Conservation (phyloP, 768 basidiomycete genomes). For the Boletus patriciae region DNA sequence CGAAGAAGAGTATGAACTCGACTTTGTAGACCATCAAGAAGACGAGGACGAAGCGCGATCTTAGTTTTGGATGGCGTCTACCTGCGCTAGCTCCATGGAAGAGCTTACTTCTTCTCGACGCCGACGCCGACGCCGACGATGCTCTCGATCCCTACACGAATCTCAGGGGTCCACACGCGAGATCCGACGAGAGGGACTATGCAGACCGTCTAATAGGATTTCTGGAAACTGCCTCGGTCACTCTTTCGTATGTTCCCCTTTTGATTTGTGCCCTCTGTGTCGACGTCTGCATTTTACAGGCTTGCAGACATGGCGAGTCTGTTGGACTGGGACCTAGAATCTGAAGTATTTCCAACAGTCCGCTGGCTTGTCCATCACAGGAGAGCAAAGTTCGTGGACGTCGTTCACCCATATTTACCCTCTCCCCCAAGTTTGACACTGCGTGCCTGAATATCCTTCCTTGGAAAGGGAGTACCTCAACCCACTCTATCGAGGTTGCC, state of each 20-base stretch:
- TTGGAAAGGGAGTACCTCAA: neutral
- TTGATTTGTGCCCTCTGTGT: neutral
- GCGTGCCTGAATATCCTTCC: constrained; percentile 47
- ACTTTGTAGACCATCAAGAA: constrained; percentile 49
- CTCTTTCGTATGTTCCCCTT: constrained; percentile 61
- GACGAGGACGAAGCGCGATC: constrained; percentile 57
- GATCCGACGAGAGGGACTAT: constrained; percentile 61
- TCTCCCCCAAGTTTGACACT: constrained; percentile 61
- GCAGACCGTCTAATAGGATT: constrained; percentile 76
- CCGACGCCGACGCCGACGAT: constrained; percentile 56
- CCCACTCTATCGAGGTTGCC: constrained; percentile 22
- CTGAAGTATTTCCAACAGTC: constrained; percentile 86
- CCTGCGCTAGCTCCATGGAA: constrained; percentile 89
- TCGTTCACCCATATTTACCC: constrained; percentile 79
- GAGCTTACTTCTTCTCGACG: constrained; percentile 77
- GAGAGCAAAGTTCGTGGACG: constrained; percentile 86
- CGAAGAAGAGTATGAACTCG: constrained; percentile 57
- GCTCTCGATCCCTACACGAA: constrained; percentile 61
- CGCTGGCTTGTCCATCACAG: constrained; percentile 90
- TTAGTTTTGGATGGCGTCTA: constrained; percentile 70
- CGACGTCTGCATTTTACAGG: constrained; percentile 35
- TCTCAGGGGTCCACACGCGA: constrained; percentile 57
- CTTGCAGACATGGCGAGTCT: constrained; percentile 77
- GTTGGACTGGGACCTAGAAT: constrained; percentile 80
- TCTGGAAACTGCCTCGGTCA: constrained; percentile 69